phyloP scores from a whole-genome alignment of 2,329 filamentous ascomycete species.

The Pochonia chlamydosporia region DNA sequence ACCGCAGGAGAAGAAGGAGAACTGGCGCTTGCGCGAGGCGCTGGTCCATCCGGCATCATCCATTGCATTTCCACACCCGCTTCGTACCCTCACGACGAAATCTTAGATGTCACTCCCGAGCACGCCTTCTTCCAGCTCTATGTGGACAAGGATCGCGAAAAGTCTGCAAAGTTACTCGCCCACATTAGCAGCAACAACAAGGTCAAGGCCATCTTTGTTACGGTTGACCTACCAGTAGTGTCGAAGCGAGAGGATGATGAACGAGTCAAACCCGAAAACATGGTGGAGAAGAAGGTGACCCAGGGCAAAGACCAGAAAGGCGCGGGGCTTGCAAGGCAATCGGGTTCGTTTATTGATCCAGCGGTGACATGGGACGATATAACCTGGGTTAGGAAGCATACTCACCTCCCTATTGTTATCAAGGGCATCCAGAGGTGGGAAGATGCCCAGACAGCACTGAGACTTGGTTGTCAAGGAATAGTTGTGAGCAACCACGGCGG shows the following conservation, averaged over 20 bases:
- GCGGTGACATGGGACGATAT: slow-evolving; percentile 59
- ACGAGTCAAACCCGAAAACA: slow-evolving; percentile 34
- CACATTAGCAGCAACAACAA: slow-evolving; percentile 37
- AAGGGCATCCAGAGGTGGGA: slow-evolving; percentile 65
- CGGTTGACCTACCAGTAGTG: slow-evolving; percentile 51
- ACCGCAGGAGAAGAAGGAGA: slow-evolving; percentile 15
- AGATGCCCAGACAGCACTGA: slow-evolving; percentile 56
- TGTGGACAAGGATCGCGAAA: slow-evolving; percentile 48
- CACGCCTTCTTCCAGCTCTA: slow-evolving; percentile 54
- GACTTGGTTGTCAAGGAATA: slow-evolving; percentile 59
- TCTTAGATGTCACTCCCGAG: slow-evolving; percentile 25
- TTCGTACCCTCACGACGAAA: slow-evolving; percentile 50
- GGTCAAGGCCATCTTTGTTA: slow-evolving; percentile 50
- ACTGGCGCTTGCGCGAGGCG: slow-evolving; percentile 13
- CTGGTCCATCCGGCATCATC: slow-evolving; percentile 35
- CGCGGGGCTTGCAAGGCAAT: slow-evolving; percentile 46
- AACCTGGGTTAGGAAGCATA: slow-evolving; percentile 48
- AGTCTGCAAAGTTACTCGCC: slow-evolving; percentile 43
- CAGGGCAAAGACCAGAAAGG: slow-evolving; percentile 48
- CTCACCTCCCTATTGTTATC: slow-evolving; percentile 50
- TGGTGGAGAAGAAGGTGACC: slow-evolving; percentile 25
- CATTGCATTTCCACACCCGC: slow-evolving; percentile 59
- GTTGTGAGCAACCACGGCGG: slow-evolving; percentile 68
- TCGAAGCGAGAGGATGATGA: slow-evolving; percentile 48
- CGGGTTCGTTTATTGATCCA: slow-evolving; percentile 53